Evolutionary conservation across 73 alveolate genomes (phyloP).

Genomic region (Symbiodinium natans): DNA sequence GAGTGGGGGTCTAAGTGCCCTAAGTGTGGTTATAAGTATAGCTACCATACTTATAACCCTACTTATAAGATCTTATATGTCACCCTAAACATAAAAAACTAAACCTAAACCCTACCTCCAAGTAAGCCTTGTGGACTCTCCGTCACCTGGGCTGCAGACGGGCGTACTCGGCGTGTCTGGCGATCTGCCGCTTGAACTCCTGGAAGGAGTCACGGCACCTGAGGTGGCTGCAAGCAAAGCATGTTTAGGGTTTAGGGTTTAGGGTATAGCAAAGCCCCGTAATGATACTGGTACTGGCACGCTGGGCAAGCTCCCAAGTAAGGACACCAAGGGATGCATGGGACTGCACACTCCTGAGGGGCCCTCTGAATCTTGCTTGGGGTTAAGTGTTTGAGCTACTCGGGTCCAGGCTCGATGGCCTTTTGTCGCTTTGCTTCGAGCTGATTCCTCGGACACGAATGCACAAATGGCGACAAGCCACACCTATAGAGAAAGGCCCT

Average conservation of each 20-base stretch:
- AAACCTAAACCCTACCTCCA: too few species aligned
- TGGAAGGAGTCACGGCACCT: constrained; percentile 94
- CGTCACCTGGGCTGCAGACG: not conserved
- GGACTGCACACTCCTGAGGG: too few species aligned
- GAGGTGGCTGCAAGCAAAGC: not conserved
- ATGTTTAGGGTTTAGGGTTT: too few species aligned
- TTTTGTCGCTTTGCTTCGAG: constrained; percentile 92
- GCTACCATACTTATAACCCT: too few species aligned
- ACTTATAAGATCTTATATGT: too few species aligned
- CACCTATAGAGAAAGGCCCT: not conserved
- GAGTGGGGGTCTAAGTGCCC: too few species aligned
- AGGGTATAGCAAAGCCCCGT: not conserved
- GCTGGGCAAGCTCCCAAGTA: not conserved
- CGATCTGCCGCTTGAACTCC: constrained; percentile 94
- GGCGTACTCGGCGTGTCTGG: constrained; percentile 90
- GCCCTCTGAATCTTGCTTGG: not conserved
- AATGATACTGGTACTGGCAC: not conserved
- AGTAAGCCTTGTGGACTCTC: too few species aligned
- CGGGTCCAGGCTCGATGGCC: constrained; percentile 60
- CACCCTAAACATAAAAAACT: too few species aligned
- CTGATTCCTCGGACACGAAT: constrained; percentile 20
- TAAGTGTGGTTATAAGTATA: too few species aligned
- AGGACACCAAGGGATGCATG: too few species aligned
- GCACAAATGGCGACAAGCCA: not conserved
- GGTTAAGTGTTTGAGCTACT: not conserved